Conservation (phyloP, 768 basidiomycete species). For the Mrakia frigida region DNA sequence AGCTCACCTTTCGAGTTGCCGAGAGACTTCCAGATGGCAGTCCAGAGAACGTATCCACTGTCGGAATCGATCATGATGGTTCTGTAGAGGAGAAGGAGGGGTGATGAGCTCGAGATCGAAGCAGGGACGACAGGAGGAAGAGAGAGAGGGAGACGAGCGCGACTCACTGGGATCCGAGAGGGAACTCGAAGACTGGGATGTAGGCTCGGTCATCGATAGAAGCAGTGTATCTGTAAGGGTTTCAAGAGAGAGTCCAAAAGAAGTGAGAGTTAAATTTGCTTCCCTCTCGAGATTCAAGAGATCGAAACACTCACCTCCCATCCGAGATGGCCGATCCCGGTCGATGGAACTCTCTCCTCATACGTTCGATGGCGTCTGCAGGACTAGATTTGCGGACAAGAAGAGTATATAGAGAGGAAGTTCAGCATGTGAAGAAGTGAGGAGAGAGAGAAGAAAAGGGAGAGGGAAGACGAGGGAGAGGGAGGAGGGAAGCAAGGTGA, state of each 20-base stretch:
- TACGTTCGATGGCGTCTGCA: background rate
- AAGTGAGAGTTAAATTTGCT: too few species aligned
- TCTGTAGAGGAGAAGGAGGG: slow-evolving; percentile 11
- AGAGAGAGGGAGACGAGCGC: background rate
- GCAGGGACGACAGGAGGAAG: background rate
- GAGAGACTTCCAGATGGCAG: slow-evolving; percentile 71
- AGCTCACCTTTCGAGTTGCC: slow-evolving; percentile 45
- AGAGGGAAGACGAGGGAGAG: too few species aligned
- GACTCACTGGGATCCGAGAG: slow-evolving; percentile 63
- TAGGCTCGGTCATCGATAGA: slow-evolving; percentile 30
- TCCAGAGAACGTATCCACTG: slow-evolving; percentile 87
- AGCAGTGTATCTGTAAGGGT: slow-evolving; percentile 24
- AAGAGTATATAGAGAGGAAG: too few species aligned
- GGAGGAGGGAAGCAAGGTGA: too few species aligned
- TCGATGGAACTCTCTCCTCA: background rate
- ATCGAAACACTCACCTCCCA: background rate
- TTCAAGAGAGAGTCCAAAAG: background rate
- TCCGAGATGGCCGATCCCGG: background rate
- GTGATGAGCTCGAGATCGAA: background rate
- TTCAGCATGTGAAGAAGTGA: too few species aligned
- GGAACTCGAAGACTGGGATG: slow-evolving; percentile 83
- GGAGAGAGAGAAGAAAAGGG: too few species aligned
- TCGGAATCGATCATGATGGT: slow-evolving; percentile 97
- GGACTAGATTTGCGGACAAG: background rate
- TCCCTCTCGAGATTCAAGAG: background rate